Evolutionary conservation across 2,329 filamentous ascomycete genomes (phyloP).

Genomic region (Pyricularia pennisetigena): DNA sequence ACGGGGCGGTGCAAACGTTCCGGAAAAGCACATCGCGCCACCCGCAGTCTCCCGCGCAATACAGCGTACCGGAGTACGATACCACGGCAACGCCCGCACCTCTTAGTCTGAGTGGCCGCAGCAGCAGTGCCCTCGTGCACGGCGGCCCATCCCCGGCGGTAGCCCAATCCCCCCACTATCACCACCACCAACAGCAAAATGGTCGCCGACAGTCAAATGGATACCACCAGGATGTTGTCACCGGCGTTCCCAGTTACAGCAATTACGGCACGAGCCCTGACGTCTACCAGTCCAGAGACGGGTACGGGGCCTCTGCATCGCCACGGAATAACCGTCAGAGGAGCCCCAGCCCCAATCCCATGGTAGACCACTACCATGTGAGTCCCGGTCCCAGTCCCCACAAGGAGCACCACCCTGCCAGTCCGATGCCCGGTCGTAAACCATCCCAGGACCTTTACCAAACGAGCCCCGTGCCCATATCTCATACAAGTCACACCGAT

Average conservation of each 20-base stretch:
- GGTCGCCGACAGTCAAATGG: constrained; percentile 18
- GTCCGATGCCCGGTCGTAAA: neutral
- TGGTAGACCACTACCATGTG: constrained; percentile 1
- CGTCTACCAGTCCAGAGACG: neutral
- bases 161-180: neutral
- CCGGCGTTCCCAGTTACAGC: constrained; percentile 9
- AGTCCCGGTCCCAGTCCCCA: neutral
- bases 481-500: constrained; percentile 1
- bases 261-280: neutral
- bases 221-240: constrained; percentile 13
- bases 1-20: constrained; percentile 14
- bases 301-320: neutral
- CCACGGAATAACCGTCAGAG: constrained; percentile 2
- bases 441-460: constrained; percentile 1
- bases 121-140: constrained; percentile 21
- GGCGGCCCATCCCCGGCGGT: constrained; percentile 7
- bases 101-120: constrained; percentile 29
- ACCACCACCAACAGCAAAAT: constrained; percentile 14
- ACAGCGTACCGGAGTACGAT: constrained; percentile 25
- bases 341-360: constrained; percentile 3
- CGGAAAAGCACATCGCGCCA: constrained; percentile 16
- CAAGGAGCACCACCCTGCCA: constrained; percentile 1
- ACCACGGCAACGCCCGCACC: constrained; percentile 31
- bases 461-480: constrained; percentile 2
- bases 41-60: constrained; percentile 11